Evolutionary conservation across 1,284 basidiomycete genomes (phyloP), one percentile per base, ranked within the genome.

Genomic region (Naganishia sp.): DNA sequence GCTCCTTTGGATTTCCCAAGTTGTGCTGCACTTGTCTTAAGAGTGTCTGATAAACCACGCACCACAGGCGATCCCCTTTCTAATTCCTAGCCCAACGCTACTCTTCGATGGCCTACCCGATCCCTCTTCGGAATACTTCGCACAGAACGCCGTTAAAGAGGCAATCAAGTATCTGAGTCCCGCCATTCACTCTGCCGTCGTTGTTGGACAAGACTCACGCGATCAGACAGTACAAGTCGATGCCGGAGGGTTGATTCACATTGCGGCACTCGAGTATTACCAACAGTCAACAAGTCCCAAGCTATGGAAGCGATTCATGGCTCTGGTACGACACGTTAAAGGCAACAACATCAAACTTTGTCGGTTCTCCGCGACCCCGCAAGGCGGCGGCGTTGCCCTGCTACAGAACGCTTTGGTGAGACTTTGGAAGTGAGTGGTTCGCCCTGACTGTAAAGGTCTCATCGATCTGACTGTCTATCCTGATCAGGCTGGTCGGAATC

Each of bases 381-480:
- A 93, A 81, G 91, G 90, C 86, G 90, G 90, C 77, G 91, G 91
- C 77, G 91, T 94, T 69, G 91, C 91, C 49, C 84, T 94, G 61
- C 92, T 93, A 90, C 86, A 91, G 71, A 91, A 93, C 78, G 91
- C 91, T 50, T 80, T 94, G 72, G 87, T 93, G 77, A 84, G 91
- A 64, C 89, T 94, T 81, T 83, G 90, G 79, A 83, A 84, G 55
- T 83, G 87, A 64, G 81, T 92, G 36, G 13, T 39, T 13, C 10
- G 36, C 13, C 4, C 36, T 6, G 36, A 7, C 36, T 10, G 36
- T 39, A 7, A 13, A 2, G 7, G 36, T 39, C 7, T 7, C 6
- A 7, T 7, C 36, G 1, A 39, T 39, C 11, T 52, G 42, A 16
- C 6, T 13, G 25, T 16, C 3, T 4, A 16, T 50, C 1, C 57